Evolutionary conservation across 2,329 filamentous ascomycete genomes (phyloP), one percentile per base, ranked within the genome.

Genomic region (Orbilia blumenaviensis): DNA sequence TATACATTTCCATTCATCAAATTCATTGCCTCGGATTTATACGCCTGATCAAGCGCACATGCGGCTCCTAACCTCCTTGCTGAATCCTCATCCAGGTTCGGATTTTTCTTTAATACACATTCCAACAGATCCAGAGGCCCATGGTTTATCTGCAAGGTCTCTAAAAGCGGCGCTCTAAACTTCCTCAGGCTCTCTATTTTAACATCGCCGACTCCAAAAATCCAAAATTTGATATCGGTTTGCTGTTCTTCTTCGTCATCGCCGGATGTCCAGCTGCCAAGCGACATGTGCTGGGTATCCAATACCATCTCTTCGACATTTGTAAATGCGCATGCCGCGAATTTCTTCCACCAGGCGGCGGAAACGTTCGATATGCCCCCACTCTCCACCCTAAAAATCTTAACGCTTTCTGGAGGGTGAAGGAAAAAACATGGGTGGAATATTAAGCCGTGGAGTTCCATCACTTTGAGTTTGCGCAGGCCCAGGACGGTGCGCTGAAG

Each of bases 221-320:
- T 56, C 52, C 52, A 56, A 32, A 56, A 56, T 6, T 56, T 56
- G 10, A 56, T 38, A 9, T 56, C 52, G 18, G 12, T 2, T 23
- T 56, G 52, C 18, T 56, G 52, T 23, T 56, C 52, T 38, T 56
- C 52, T n/a, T 56, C 52, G 18, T 56, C 52, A 32, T 56, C 52
- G 10, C 32, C 16, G 9, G 52, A 56, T 23, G 52, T 38, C 52
- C 52, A 56, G 18, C 18, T 36, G 18, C 52, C 52, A 18, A 56
- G 52, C 2, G 29, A 18, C 52, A 56, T 56, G 25, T 56, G 52
- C 14, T 38, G 52, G 32, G 52, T 56, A 38, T 38, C 38, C n/a
- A 56, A 18, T 4, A 32, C 16, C 52, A 56, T 56, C 12, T 56
- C 52, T n/a, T 56, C 52, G 10, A 56, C 52, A 32, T 56, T 56